phyloP scores from a whole-genome alignment of 805 yeast species.

The Huiozyma naganishii region DNA sequence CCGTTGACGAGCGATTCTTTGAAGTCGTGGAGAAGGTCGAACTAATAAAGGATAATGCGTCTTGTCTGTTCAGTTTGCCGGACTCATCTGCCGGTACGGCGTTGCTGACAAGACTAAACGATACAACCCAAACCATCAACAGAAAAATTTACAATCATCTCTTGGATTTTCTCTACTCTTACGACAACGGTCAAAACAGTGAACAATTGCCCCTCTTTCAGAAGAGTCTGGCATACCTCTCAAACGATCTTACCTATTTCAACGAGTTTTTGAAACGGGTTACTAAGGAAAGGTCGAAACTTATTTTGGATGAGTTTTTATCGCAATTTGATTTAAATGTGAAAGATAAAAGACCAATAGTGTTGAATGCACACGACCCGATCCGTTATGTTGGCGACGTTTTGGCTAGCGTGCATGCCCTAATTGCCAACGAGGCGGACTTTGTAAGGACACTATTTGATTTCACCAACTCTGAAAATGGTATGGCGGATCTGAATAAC shows the following conservation, averaged over 20 bases:
- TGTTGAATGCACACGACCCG: conserved; percentile 67
- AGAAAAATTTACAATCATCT: conserved; percentile 41
- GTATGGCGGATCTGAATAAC: conserved; percentile 9
- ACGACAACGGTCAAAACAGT: conserved; percentile 13
- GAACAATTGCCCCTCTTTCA: conserved; percentile 20
- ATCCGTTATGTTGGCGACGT: conserved; percentile 76
- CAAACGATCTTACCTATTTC: conserved; percentile 39
- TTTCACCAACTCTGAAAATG: conserved; percentile 12
- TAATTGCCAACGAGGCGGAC: conserved; percentile 81
- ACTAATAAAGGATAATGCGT: conserved; percentile 53
- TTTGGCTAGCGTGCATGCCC: conserved; percentile 76
- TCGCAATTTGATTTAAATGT: conserved; percentile 35
- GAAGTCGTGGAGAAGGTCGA: conserved; percentile 49
- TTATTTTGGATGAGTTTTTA: conserved; percentile 55
- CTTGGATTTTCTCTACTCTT: conserved; percentile 24
- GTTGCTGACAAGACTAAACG: conserved; percentile 49
- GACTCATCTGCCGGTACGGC: conserved; percentile 55
- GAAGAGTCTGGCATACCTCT: conserved; percentile 26
- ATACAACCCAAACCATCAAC: conserved; percentile 41
- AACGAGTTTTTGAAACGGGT: conserved; percentile 51
- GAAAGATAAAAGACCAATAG: conserved; percentile 35
- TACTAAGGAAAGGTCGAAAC: conserved; percentile 57
- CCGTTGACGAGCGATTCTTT: conserved; percentile 45
- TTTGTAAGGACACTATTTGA: conserved; percentile 53
- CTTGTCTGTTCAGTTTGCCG: conserved; percentile 58